Evolutionary conservation across 2,329 filamentous ascomycete genomes (phyloP).

Genomic region (Apiospora phragmitis): DNA sequence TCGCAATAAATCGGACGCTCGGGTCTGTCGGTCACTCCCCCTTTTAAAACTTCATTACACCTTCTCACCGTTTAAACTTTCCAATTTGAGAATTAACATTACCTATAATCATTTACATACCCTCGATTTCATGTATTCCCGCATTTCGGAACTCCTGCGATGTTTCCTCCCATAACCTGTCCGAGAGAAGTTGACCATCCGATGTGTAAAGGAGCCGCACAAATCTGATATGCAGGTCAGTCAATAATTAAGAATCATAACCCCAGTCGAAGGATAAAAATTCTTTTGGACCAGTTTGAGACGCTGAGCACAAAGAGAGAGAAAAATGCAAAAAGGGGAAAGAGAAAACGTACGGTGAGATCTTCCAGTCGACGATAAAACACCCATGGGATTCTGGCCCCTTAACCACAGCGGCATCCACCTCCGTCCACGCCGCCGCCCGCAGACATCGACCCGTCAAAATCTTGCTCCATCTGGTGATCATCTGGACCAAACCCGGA

Average conservation of each 20-base stretch:
- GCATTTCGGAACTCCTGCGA: conserved; percentile 9
- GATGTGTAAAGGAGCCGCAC: conserved; percentile 18
- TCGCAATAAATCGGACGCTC: no score
- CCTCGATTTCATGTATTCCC: no score
- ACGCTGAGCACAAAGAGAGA: background rate
- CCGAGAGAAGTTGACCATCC: background rate
- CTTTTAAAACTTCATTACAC: no score
- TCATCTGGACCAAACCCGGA: background rate
- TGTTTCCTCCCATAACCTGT: background rate
- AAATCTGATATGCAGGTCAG: background rate
- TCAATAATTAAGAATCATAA: no score
- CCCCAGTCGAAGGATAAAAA: conserved; percentile 10
- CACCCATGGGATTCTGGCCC: conserved; percentile 52
- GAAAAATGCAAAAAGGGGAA: background rate
- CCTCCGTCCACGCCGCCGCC: conserved; percentile 46
- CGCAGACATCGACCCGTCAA: conserved; percentile 30
- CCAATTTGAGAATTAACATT: no score
- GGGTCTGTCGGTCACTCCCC: no score
- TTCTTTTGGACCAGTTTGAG: background rate
- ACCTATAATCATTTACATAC: no score
- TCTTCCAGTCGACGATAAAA: conserved; percentile 49
- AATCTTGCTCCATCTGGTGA: background rate
- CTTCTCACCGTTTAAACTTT: no score
- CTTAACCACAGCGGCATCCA: conserved; percentile 46
- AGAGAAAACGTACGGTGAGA: conserved; percentile 40